Conservation (phyloP, 208 protist genomes). For the Leishmania tarentolae region DNA sequence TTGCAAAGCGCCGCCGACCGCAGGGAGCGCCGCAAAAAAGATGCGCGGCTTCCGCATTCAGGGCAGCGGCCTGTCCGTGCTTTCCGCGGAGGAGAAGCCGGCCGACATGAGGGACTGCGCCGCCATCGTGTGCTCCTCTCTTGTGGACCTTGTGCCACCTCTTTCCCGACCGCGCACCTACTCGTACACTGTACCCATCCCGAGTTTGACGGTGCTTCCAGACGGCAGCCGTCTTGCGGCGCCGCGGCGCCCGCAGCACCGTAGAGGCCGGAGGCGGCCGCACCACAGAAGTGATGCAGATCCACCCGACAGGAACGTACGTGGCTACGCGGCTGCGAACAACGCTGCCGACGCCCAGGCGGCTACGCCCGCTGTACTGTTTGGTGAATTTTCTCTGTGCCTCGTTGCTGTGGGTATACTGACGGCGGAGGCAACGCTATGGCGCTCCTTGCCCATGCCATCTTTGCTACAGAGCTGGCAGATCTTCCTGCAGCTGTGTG, state of each 20-base stretch:
- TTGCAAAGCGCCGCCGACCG: not conserved
- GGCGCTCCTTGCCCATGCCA: not conserved
- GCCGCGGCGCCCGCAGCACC: not conserved
- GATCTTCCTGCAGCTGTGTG: slow-evolving; percentile 31
- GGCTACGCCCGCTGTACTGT: slow-evolving; percentile 18
- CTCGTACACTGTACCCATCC: slow-evolving; percentile 52
- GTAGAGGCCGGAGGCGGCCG: not conserved
- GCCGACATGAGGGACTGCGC: slow-evolving; percentile 12
- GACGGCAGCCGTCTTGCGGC: slow-evolving; percentile 28
- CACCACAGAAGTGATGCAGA: not conserved
- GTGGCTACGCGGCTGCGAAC: not conserved
- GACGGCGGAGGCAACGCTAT: slow-evolving; percentile 26
- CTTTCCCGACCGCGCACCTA: slow-evolving; percentile 63
- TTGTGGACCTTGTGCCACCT: slow-evolving; percentile 45
- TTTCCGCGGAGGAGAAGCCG: slow-evolving; percentile 22
- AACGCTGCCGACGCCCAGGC: not conserved
- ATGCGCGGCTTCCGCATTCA: slow-evolving; percentile 34
- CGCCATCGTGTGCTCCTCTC: slow-evolving; percentile 24
- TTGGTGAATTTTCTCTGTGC: slow-evolving; percentile 38
- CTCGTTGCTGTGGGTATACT: slow-evolving; percentile 13
- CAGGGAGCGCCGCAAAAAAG: not conserved
- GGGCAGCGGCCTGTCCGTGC: slow-evolving; percentile 38
- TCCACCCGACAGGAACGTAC: not conserved
- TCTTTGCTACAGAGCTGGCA: not conserved
- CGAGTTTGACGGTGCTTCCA: slow-evolving; percentile 32